Percentiles rank a stretch among this genome's conserved stretches.
Conservation (phyloP, 1,284 basidiomycete species). For the Tremellales sp. region DNA sequence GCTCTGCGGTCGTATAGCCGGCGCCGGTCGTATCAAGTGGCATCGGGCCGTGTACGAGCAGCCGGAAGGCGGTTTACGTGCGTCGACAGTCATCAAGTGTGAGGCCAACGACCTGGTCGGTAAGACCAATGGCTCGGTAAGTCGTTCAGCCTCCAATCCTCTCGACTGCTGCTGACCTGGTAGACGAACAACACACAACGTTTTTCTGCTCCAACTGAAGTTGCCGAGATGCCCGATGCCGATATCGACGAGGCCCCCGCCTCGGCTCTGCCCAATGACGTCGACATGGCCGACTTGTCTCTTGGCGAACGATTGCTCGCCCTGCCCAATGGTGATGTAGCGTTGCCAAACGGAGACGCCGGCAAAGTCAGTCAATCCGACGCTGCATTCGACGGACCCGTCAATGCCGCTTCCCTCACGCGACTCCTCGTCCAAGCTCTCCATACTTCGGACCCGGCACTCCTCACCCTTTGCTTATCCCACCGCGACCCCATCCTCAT, state of each 20-base stretch:
- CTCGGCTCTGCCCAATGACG: slow-evolving; percentile 57
- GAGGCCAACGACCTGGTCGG: slow-evolving; percentile 51
- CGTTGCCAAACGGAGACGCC: slow-evolving; percentile 23
- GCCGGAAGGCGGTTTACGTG: slow-evolving; percentile 49
- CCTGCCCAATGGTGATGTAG: slow-evolving; percentile 54
- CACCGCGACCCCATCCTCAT: slow-evolving; percentile 81
- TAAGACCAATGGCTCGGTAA: slow-evolving; percentile 37
- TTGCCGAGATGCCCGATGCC: slow-evolving; percentile 27
- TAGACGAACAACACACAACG: slow-evolving; percentile 36
- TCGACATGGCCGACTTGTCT: slow-evolving; percentile 80
- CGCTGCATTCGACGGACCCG: slow-evolving; percentile 46
- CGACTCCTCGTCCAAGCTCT: slow-evolving; percentile 93
- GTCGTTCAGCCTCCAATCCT: background rate
- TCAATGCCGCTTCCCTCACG: slow-evolving; percentile 83
- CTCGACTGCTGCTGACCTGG: background rate
- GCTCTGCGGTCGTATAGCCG: slow-evolving; percentile 59
- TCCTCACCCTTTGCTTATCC: slow-evolving; percentile 80
- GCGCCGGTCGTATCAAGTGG: slow-evolving; percentile 66
- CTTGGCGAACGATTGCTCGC: slow-evolving; percentile 81
- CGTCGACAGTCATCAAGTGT: slow-evolving; percentile 50
- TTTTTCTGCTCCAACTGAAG: slow-evolving; percentile 35
- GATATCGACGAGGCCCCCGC: slow-evolving; percentile 46
- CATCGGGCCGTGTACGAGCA: slow-evolving; percentile 59
- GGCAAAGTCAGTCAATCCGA: background rate
- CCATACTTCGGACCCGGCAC: slow-evolving; percentile 84